Conservation (phyloP, 2,329 filamentous ascomycete genomes). For the Endocalyx cinctus region DNA sequence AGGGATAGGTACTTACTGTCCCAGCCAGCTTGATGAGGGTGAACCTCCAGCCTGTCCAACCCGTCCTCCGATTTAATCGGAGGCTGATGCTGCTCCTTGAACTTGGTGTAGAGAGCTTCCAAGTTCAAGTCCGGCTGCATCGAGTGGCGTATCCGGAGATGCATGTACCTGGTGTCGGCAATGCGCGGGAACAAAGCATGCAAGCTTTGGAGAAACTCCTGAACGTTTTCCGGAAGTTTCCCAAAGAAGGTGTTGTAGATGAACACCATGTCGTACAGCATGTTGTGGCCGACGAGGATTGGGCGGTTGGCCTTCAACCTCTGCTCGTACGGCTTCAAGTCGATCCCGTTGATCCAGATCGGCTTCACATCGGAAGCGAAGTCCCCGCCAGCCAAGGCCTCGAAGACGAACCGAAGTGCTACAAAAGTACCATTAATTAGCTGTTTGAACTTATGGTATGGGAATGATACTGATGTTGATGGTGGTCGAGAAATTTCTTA, state of each 20-base stretch:
- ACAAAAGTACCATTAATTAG: constrained; percentile 5
- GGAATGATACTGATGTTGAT: neutral
- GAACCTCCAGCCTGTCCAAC: constrained; percentile 17
- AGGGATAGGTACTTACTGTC: constrained; percentile 39
- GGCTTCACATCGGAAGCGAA: constrained; percentile 18
- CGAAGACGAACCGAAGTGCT: constrained; percentile 27
- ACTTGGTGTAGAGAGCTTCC: constrained; percentile 40
- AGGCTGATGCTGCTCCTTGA: constrained; percentile 36
- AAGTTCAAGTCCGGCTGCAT: constrained; percentile 37
- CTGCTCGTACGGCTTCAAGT: constrained; percentile 17
- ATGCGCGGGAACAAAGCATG: constrained; percentile 44
- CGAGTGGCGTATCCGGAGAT: constrained; percentile 30
- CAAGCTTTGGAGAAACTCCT: constrained; percentile 47
- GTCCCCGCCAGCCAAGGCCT: constrained; percentile 25
- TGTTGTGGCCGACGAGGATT: constrained; percentile 59
- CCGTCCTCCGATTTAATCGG: constrained; percentile 28
- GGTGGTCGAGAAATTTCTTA: too few relatives aligned
- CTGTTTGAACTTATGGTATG: neutral
- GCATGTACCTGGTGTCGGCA: constrained; percentile 59
- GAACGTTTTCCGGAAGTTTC: constrained; percentile 46
- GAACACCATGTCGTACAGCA: constrained; percentile 60
- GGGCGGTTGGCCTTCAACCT: constrained; percentile 25
- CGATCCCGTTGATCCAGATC: constrained; percentile 6
- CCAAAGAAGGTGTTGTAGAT: constrained; percentile 60
- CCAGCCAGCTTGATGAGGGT: constrained; percentile 54